phyloP scores from a whole-genome alignment of 169 alveolate species.

The Plasmodium coatneyi region DNA sequence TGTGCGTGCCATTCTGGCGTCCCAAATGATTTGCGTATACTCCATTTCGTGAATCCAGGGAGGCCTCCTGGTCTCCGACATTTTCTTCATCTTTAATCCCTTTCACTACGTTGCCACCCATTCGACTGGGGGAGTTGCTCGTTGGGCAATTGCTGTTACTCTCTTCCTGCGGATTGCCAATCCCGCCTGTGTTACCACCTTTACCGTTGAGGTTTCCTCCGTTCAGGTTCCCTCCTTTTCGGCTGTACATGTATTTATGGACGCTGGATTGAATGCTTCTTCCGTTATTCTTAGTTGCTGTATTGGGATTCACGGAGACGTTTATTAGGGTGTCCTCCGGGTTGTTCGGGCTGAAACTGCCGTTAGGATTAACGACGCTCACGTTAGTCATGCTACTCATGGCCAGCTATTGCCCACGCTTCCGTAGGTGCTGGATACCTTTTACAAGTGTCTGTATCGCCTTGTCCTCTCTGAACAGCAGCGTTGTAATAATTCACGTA shows the following conservation, averaged over 20 bases:
- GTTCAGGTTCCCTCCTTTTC: background rate
- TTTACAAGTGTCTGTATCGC: background rate
- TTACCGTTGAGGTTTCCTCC: background rate
- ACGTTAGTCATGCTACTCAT: background rate
- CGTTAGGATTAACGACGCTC: background rate
- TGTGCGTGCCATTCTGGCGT: background rate
- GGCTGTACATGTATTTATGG: background rate
- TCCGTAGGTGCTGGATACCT: background rate
- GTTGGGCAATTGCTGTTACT: background rate
- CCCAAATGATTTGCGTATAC: background rate
- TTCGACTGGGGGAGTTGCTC: background rate
- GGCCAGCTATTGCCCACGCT: background rate
- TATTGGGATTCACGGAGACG: background rate
- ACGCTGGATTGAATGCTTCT: background rate
- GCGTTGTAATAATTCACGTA: background rate
- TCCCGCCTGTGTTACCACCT: background rate
- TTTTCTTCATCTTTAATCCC: background rate
- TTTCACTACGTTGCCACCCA: background rate
- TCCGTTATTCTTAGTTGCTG: background rate
- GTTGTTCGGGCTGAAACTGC: background rate
- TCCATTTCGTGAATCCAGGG: background rate
- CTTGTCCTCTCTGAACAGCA: background rate
- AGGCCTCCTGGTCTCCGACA: background rate
- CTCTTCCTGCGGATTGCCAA: background rate
- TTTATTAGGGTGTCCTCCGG: background rate